These are phyloP conservation scores for Moesziomyces sp. DNA, from an alignment of 1,284 basidiomycete genomes.

Conservation along the genomic window DNA sequence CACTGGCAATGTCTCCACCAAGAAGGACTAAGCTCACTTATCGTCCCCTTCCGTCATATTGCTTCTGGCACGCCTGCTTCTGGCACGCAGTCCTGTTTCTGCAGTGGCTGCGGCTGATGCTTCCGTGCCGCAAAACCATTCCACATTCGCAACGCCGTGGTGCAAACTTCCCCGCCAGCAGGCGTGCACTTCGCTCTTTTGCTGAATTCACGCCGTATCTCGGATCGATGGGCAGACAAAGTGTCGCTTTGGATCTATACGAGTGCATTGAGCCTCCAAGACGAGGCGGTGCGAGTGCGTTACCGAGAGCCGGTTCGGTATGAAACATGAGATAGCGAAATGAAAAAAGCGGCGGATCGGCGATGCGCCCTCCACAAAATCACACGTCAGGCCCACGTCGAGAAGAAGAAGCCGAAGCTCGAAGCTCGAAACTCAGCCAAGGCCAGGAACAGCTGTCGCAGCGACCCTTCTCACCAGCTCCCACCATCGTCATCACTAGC, in stretches of 20 bases:
- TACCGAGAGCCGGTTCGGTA: too few species aligned
- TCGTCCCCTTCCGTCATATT: neutral
- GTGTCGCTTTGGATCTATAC: too few species aligned
- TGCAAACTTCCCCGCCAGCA: too few species aligned
- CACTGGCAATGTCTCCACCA: constrained; percentile 55
- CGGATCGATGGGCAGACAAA: too few species aligned
- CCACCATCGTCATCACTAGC: neutral
- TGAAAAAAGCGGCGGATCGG: neutral
- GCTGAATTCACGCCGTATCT: too few species aligned
- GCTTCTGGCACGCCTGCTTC: neutral
- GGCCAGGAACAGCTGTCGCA: neutral
- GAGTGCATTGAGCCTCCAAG: too few species aligned
- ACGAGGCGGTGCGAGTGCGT: too few species aligned
- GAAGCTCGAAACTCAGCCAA: neutral
- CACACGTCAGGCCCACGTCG: neutral
- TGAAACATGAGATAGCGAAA: neutral
- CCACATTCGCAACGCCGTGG: too few species aligned
- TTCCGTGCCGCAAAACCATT: too few species aligned
- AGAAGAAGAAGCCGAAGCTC: neutral
- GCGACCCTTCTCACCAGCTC: neutral
- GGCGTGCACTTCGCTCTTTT: too few species aligned
- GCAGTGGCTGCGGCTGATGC: too few species aligned
- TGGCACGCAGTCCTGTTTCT: neutral
- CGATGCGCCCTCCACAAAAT: neutral
- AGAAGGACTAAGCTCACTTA: constrained; percentile 39